These are phyloP conservation scores for Omphalea diandra DNA, from an alignment of 441 rosid species.

Conservation along the genomic window DNA sequence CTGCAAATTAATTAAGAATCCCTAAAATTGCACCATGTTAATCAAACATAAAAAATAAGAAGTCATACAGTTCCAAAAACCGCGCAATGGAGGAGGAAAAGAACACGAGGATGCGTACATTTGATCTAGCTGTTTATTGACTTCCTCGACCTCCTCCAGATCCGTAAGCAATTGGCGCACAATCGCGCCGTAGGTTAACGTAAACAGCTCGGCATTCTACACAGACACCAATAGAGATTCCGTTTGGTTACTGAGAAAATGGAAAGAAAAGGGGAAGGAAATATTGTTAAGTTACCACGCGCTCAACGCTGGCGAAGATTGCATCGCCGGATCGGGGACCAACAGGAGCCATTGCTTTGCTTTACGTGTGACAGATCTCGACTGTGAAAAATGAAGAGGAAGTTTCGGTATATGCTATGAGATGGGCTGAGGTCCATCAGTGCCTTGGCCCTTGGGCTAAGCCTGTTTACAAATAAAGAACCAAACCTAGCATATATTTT, in stretches of 20 bases:
- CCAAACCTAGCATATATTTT: too few relatives aligned
- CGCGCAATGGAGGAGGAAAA: too few relatives aligned
- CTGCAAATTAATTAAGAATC: constrained; percentile 35
- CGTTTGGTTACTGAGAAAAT: neutral
- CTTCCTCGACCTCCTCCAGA: constrained; percentile 94
- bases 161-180: constrained; percentile 94
- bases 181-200: constrained; percentile 84
- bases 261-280: neutral
- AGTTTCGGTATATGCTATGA: neutral
- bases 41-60: too few relatives aligned
- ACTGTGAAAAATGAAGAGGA: neutral
- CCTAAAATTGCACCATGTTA: too few relatives aligned
- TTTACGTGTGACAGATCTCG: constrained; percentile 11
- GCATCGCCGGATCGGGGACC: constrained; percentile 92
- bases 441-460: too few relatives aligned
- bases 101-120: constrained; percentile 52
- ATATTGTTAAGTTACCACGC: constrained; percentile 52
- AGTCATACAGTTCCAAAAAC: too few relatives aligned
- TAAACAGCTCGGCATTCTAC: constrained; percentile 92
- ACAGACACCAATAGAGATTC: constrained; percentile 20
- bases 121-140: constrained; percentile 96
- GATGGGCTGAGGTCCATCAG: too few relatives aligned
- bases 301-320: constrained; percentile 81
- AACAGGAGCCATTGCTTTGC: constrained; percentile 53
- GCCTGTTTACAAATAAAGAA: too few relatives aligned